Conservation (phyloP, 2,329 filamentous ascomycete genomes). For the Gaeumannomyces tritici region DNA sequence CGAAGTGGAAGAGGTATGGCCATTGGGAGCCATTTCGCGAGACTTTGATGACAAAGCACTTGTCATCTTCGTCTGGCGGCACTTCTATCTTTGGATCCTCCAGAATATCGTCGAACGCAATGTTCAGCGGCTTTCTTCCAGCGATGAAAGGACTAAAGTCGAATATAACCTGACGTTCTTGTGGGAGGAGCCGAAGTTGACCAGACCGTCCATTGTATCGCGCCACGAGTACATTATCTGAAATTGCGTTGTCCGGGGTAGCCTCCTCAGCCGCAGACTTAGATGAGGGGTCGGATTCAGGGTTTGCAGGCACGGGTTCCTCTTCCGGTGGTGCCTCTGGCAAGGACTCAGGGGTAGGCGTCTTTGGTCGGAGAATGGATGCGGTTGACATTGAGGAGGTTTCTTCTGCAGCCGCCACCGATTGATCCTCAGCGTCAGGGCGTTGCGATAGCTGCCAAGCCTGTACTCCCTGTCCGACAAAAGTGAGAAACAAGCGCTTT, state of each 20-base stretch:
- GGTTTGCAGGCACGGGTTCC: background rate
- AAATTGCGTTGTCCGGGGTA: background rate
- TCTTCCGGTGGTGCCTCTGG: background rate
- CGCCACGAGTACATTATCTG: background rate
- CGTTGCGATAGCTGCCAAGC: background rate
- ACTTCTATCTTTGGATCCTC: constrained; percentile 11
- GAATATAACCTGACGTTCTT: constrained; percentile 10
- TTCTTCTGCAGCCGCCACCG: background rate
- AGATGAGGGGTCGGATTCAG: background rate
- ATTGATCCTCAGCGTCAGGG: background rate
- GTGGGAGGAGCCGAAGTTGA: constrained; percentile 10
- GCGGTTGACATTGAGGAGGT: background rate
- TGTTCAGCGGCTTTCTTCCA: constrained; percentile 12
- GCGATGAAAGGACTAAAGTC: constrained; percentile 6
- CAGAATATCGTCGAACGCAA: constrained; percentile 12
- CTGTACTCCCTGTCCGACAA: background rate
- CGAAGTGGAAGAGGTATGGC: constrained; percentile 15
- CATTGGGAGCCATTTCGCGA: constrained; percentile 5
- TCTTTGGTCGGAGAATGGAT: background rate
- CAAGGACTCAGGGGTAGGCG: background rate
- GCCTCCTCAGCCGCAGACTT: background rate
- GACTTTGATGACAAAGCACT: constrained; percentile 12
- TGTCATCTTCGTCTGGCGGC: constrained; percentile 12
- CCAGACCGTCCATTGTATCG: constrained; percentile 12
- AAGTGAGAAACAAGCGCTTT: background rate